These are phyloP conservation scores for Proliferodiscus dingleyae DNA, from an alignment of 2,329 filamentous ascomycete species.

Conservation along the genomic window DNA sequence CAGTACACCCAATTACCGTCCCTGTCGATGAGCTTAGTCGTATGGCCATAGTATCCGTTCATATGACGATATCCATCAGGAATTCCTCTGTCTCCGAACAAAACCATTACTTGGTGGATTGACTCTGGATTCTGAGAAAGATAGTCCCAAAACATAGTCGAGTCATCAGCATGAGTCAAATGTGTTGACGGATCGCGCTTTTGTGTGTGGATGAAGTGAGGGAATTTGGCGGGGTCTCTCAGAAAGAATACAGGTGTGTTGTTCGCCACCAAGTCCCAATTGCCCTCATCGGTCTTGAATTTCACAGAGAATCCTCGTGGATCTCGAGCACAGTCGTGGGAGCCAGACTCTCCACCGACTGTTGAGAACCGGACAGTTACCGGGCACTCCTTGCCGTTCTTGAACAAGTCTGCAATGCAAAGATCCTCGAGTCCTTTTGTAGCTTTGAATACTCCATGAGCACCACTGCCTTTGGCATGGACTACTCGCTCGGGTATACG, in stretches of 20 bases:
- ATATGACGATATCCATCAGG: conserved; percentile 50
- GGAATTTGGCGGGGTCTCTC: conserved; percentile 69
- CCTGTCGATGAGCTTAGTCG: conserved; percentile 50
- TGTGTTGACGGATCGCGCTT: conserved; percentile 69
- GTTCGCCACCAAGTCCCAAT: conserved; percentile 67
- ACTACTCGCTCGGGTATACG: conserved; percentile 58
- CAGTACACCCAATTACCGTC: conserved; percentile 50
- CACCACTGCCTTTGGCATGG: conserved; percentile 54
- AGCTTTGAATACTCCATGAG: conserved; percentile 51
- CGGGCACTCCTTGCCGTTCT: conserved; percentile 63
- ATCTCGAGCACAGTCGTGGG: conserved; percentile 66
- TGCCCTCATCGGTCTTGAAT: conserved; percentile 69
- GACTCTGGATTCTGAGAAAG: conserved; percentile 47
- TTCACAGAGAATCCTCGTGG: conserved; percentile 70
- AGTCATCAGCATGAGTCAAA: conserved; percentile 54
- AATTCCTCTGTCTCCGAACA: conserved; percentile 53
- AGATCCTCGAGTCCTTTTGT: conserved; percentile 48
- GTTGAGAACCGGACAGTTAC: conserved; percentile 68
- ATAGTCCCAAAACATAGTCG: conserved; percentile 65
- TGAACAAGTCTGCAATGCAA: conserved; percentile 48
- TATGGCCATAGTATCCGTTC: conserved; percentile 51
- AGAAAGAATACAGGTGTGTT: conserved; percentile 74
- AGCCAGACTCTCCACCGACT: conserved; percentile 68
- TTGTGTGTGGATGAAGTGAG: conserved; percentile 69
- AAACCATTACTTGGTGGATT: conserved; percentile 53